These are phyloP conservation scores for Tylopilus intermedius DNA, from an alignment of 768 basidiomycete genomes.

Conservation along the genomic window DNA sequence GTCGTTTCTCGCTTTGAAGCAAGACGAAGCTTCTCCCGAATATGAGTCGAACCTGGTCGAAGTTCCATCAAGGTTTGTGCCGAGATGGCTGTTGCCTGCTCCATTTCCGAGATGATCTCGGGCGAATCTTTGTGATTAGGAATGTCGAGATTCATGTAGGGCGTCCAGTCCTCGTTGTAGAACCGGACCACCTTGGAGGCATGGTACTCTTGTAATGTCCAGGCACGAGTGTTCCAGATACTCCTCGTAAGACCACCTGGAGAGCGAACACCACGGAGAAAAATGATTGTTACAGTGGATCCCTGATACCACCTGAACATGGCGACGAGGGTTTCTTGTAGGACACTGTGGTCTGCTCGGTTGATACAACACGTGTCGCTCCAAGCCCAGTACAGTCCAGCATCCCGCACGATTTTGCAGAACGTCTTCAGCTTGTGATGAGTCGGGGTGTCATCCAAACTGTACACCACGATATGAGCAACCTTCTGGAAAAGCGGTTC, in stretches of 20 bases:
- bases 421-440: background rate
- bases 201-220: conserved; percentile 1
- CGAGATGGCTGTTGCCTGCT: background rate
- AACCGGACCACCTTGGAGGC: background rate
- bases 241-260: background rate
- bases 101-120: background rate
- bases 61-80: background rate
- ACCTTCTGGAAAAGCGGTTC: background rate
- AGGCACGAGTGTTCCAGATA: background rate
- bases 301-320: background rate
- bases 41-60: background rate
- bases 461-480: background rate
- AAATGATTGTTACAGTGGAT: background rate
- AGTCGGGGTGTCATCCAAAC: background rate
- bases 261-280: background rate
- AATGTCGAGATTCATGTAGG: background rate
- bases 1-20: background rate
- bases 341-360: background rate
- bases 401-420: background rate
- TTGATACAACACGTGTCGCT: conserved; percentile 1
- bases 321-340: background rate
- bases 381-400: background rate
- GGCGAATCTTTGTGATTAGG: background rate
- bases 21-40: background rate
- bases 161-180: background rate